Evolutionary conservation across 208 protist species (phyloP), one percentile per base, ranked within the genome.

Genomic region (Leishmania braziliensis): DNA sequence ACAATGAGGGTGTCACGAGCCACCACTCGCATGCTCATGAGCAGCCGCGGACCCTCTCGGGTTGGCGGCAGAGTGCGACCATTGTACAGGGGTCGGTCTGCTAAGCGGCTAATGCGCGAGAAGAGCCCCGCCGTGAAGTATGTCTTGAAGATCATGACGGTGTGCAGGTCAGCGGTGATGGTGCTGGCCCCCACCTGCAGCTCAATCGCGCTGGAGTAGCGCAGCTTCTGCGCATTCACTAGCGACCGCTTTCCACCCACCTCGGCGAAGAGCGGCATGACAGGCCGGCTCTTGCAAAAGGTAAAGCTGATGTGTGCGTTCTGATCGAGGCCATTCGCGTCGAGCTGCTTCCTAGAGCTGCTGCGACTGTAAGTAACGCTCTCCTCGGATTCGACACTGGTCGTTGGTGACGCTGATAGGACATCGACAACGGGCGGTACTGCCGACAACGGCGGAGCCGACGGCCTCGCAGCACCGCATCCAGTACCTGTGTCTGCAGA

Each of bases 61-160:
- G 84, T 58, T 26, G 86, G 86, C 20, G 87, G 77, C 66, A 90
- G 85, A 23, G 82, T 81, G 29, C 88, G 84, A 10, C 92, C 89
- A 79, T 97, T 94, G 83, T 97, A 97, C 23, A 95, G 84, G 29
- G 95, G 87, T 23, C 95, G 90, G 33, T 88, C 88, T 6, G 80
- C 77, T 23, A 97, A 56, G 6, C 77, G 58, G 5, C 89, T 80
- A 48, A 96, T 69, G 12, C 89, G 84, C 5, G 90, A 86, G 74
- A 96, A 94, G 65, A 95, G 87, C 68, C 95, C 95, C 0, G 65
- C 84, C 23, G 86, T 82, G 80, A 95, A 94, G 86, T 96, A 96
- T 53, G 82, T 81, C 79, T 92, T 91, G 46, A 97, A 85, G 46
- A 92, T 75, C 88, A 94, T 87, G 33, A 96, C 74, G 53, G 93